Percentiles rank a stretch among this genome's conserved stretches.
Conservation (phyloP, 352 stramenopile species). For the Globisporangium paroecandrum region DNA sequence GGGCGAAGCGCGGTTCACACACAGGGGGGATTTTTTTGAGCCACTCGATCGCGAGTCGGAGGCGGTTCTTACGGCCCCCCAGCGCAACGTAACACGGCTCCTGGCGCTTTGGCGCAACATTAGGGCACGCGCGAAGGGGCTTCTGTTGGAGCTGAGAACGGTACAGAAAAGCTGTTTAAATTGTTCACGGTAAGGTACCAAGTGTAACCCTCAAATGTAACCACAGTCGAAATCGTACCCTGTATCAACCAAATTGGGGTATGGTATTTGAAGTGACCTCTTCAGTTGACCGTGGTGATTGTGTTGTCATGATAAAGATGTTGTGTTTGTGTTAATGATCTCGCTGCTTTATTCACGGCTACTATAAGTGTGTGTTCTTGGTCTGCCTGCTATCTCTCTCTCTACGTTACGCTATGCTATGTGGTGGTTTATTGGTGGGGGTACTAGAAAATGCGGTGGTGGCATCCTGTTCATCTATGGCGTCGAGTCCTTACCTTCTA, state of each 20-base stretch:
- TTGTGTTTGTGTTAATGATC: slow-evolving; percentile 4
- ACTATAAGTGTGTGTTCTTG: neutral
- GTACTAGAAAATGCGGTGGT: neutral
- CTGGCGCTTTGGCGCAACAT: neutral
- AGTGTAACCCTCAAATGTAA: too few species aligned
- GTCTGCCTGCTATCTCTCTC: slow-evolving; percentile 2
- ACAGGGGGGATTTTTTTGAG: slow-evolving; percentile 15
- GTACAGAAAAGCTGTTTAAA: neutral
- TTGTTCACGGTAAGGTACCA: too few species aligned
- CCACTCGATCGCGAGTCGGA: slow-evolving; percentile 6
- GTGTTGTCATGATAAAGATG: neutral
- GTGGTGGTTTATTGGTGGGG: neutral
- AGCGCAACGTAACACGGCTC: neutral
- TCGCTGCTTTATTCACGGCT: slow-evolving; percentile 5
- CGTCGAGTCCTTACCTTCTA: slow-evolving; percentile 24
- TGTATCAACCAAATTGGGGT: too few species aligned
- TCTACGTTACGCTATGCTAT: slow-evolving; percentile 3
- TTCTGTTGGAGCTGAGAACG: neutral
- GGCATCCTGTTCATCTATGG: neutral
- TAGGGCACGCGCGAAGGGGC: neutral
- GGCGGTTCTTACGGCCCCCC: neutral
- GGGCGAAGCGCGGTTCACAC: neutral
- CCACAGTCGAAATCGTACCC: too few species aligned
- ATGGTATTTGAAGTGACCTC: too few species aligned
- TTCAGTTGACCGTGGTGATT: neutral